Evolutionary conservation across 805 yeast genomes (phyloP), one percentile per base, ranked within the genome.

Genomic region (Dipodascus geniculatus): DNA sequence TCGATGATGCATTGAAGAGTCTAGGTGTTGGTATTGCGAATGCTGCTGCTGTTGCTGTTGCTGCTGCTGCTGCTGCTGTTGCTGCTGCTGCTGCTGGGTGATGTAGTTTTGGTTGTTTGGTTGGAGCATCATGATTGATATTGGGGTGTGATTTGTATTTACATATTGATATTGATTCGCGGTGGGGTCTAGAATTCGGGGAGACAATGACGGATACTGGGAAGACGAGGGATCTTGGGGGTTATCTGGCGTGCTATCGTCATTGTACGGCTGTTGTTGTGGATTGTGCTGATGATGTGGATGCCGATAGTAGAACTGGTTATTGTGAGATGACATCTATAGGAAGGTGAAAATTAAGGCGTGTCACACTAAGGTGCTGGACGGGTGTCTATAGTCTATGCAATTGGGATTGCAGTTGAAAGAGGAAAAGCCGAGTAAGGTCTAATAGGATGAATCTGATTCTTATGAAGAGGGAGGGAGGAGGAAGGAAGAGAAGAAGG

Each of bases 121-220:
- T 38, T 38, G 44, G 44, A 38, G 44, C 44, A 38, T 38, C 44
- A 38, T 38, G 44, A 38, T 38, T 14, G 44, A 38, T 38, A 38
- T 38, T 38, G 44, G 44, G 19, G 44, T 38, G 44, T 38, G 44
- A 17, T 38, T 38, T 14, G 44, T 38, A 17, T 38, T 38, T 14
- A 38, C 44, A 38, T 38, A 38, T 14, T 38, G 44, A 16, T 38
- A 38, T 17, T 38, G 44, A 17, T 17, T 38, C 6, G 44, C 44
- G 14, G 44, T 17, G 4, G 44, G 44, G 19, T 38, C 44, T 14
- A 38, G 44, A 16, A 38, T 38, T 14, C 44, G 44, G 19, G 44
- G 44, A n/a, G 44, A 38, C 14, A 38, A 16, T 4, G 44, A 38
- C 4, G 44, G 44, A 16, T 38, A 38, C 6, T 38, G 44, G 17